A percentile compares a stretch with the other conserved stretches of the same genome.
These are phyloP conservation scores for Lolium rigidum DNA, from an alignment of 176 grass and related monocot species.

Conservation along the genomic window DNA sequence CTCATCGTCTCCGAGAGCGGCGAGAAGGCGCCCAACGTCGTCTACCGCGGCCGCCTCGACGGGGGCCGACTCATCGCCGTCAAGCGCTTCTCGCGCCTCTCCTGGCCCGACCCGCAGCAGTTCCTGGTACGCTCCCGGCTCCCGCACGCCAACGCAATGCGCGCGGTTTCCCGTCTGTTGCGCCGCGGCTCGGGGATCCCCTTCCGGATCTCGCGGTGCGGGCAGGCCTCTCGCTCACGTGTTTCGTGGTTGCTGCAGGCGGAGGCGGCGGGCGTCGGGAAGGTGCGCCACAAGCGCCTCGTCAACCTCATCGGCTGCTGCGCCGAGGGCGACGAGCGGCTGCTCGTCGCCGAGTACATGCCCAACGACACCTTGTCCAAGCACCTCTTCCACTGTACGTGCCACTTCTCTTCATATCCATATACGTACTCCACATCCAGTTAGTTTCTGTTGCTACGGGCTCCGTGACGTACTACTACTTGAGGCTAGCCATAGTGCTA, in stretches of 20 bases:
- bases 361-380: constrained; percentile 98
- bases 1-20: constrained; percentile 98
- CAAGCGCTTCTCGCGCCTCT: constrained; percentile 95
- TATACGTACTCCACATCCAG: not conserved
- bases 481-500: too few species aligned
- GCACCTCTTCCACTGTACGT: constrained; percentile 98
- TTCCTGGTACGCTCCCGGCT: constrained; percentile 64
- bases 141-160: constrained; percentile 3
- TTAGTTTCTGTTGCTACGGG: not conserved
- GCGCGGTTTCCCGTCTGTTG: not conserved
- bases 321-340: constrained; percentile 95
- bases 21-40: constrained; percentile 98
- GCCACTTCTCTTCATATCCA: not conserved
- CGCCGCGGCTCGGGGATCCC: not conserved
- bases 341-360: constrained; percentile 98
- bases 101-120: constrained; percentile 98
- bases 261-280: constrained; percentile 90
- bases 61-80: constrained; percentile 83
- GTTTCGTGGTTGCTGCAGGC: constrained; percentile 50
- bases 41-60: constrained; percentile 90
- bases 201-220: constrained; percentile 38
- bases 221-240: not conserved
- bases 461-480: constrained; percentile 35
- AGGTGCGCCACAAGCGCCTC: constrained; percentile 90
- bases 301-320: constrained; percentile 98